Evolutionary conservation across 1,284 basidiomycete species (phyloP).

Genomic region (Taiwanofungus camphoratus): DNA sequence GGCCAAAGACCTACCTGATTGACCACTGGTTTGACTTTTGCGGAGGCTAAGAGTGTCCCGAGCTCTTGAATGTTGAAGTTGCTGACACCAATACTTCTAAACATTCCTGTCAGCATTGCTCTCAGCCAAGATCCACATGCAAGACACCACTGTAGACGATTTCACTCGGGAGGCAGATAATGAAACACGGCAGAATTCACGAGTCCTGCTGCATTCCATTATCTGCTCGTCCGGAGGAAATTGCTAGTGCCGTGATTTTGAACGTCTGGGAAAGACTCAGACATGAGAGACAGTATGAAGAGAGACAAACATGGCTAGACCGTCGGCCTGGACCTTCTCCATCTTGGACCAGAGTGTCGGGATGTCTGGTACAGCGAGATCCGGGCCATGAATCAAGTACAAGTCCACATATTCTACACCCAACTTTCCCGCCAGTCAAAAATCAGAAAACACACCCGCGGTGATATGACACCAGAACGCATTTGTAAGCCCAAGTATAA

Average conservation of each 20-base stretch:
- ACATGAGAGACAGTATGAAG: not conserved
- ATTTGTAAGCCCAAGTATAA: too few species aligned
- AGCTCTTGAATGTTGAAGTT: conserved; percentile 67
- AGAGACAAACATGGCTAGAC: conserved; percentile 48
- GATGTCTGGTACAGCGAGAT: conserved; percentile 38
- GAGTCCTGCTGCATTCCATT: too few species aligned
- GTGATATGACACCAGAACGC: not conserved
- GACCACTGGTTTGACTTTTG: conserved; percentile 62
- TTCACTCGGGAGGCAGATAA: too few species aligned
- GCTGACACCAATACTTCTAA: conserved; percentile 74
- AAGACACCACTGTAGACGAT: too few species aligned
- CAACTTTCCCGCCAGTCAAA: too few species aligned
- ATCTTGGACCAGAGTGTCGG: conserved; percentile 60
- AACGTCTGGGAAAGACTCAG: too few species aligned
- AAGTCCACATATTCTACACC: conserved; percentile 66
- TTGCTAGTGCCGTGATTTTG: too few species aligned
- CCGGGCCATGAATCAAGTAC: conserved; percentile 63
- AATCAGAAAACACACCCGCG: not conserved
- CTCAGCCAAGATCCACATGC: too few species aligned
- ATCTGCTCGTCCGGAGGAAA: too few species aligned
- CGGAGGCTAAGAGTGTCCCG: conserved; percentile 48
- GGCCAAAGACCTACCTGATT: conserved; percentile 65
- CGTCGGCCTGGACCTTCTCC: conserved; percentile 57
- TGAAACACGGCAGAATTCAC: too few species aligned
- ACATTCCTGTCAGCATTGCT: too few species aligned